Base-by-base conservation (phyloP, 306 rosid genomes). In the Gynostemma pentaphyllum region DNA sequence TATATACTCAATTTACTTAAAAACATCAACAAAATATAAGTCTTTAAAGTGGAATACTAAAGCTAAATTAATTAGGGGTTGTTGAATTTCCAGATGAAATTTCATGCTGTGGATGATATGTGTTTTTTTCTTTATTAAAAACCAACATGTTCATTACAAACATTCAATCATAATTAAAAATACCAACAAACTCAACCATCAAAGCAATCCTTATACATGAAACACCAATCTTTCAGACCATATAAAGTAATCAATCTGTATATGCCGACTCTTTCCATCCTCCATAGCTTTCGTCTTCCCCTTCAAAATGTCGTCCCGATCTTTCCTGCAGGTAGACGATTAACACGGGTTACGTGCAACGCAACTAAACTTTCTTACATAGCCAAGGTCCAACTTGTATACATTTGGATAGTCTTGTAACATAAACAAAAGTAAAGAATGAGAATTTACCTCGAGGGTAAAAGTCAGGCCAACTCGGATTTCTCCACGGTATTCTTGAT, bases 201-300 rank as follows among this genome's bases (percentile, higher is more conserved):
- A 56, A 3, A 1, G 45, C 26, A 56, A 27, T 56, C 16, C 4
- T 56, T 56, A 32, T 23, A 4, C 5, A 56, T 16, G 46, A 36
- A 57, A 37, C 37, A 18, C 15, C 30, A 39, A 34, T 59, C 66
- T 14, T 21, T 12, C 48, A 60, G 36, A 60, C 47, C 47, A 60
- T 37, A 39, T 16, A 14, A 60, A 32, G 22, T 23, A 22, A 32
- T 60, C 22, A 39, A 0, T 61, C 49, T 39, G 36, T 5, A 40
- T 40, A 40, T 61, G 70, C 5, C 11, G 96, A 88, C 37, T 85
- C 71, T 44, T 82, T 85, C 90, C 90, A 88, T 46, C 96, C 96
- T 36, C 90, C 90, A 19, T 67, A 50, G 70, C 62, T 36, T 30
- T 81, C 75, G 2, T 69, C 78, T 70, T 62, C 75, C 59, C 67